Conservation (phyloP, 179 eudicot genomes). For the Pouteria campechiana region DNA sequence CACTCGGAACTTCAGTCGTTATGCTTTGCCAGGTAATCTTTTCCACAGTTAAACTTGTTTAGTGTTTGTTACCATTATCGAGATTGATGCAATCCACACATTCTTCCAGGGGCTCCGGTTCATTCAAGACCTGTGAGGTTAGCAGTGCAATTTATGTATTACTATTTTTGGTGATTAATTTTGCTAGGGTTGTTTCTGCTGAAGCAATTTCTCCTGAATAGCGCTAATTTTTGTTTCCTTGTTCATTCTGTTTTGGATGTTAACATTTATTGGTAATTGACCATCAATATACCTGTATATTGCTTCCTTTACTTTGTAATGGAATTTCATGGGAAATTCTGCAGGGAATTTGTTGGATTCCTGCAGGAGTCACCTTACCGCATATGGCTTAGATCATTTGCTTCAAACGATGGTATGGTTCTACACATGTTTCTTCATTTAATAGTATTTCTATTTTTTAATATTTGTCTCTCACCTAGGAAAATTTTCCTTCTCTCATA, state of each 20-base stretch:
- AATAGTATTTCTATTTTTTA: background rate
- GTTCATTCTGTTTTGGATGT: background rate
- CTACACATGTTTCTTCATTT: background rate
- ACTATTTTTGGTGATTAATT: background rate
- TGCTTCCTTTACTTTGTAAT: background rate
- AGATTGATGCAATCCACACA: too few species aligned
- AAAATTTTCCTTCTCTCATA: background rate
- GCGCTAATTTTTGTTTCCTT: background rate
- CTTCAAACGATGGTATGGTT: constrained; percentile 37
- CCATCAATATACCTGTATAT: background rate
- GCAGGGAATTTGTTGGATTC: constrained; percentile 20
- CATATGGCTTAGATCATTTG: constrained; percentile 25
- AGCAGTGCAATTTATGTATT: background rate
- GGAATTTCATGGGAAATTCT: too few species aligned
- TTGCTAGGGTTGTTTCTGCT: background rate
- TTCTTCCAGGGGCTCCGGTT: too few species aligned
- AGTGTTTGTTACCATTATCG: too few species aligned
- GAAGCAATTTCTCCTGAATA: background rate
- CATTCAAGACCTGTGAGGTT: background rate
- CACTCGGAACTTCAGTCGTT: too few species aligned
- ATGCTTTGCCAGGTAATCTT: too few species aligned
- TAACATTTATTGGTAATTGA: too few species aligned
- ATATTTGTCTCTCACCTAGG: background rate
- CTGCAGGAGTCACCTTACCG: constrained; percentile 13
- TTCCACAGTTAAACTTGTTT: too few species aligned